Percentiles rank a stretch among this genome's conserved stretches.
Evolutionary conservation across 805 yeast genomes (phyloP).

Genomic region (Metschnikowia henanensis): DNA sequence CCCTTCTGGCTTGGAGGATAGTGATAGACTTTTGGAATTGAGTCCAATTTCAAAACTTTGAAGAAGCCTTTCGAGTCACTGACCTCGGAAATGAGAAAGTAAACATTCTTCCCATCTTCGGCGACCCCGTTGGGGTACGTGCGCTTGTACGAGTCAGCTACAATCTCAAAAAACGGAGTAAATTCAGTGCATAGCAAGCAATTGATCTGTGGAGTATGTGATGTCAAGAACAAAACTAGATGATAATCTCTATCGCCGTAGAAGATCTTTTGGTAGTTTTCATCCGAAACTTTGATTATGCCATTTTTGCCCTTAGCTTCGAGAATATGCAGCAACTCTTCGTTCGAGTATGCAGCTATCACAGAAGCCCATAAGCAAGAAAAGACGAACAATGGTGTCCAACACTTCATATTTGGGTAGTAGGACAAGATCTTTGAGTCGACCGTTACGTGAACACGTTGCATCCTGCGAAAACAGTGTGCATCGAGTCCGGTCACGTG

Average conservation of each 20-base stretch:
- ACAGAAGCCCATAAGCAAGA: constrained; percentile 15
- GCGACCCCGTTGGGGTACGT: constrained; percentile 51
- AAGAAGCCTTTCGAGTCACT: constrained; percentile 53
- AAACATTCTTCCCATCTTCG: constrained; percentile 44
- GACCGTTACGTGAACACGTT: constrained; percentile 4
- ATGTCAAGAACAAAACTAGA: constrained; percentile 67
- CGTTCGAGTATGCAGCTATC: constrained; percentile 17
- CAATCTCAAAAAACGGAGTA: constrained; percentile 58
- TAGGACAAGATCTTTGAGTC: not conserved
- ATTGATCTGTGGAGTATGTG: constrained; percentile 69
- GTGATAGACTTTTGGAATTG: constrained; percentile 76
- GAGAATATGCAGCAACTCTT: constrained; percentile 14
- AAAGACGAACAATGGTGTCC: constrained; percentile 14
- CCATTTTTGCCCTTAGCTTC: constrained; percentile 14
- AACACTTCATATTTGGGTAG: constrained; percentile 8
- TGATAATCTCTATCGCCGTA: constrained; percentile 69
- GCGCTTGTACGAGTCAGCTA: constrained; percentile 58
- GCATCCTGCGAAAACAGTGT: not conserved
- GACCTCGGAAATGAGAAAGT: constrained; percentile 77
- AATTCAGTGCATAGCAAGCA: constrained; percentile 74
- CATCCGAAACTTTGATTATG: constrained; percentile 47
- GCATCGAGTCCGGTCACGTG: constrained; percentile 6
- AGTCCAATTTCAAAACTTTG: constrained; percentile 53
- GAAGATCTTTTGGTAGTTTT: constrained; percentile 55
- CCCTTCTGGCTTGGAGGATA: constrained; percentile 49